Percentiles rank a stretch among this genome's conserved stretches.
phyloP scores from a whole-genome alignment of 2,329 filamentous ascomycete genomes.

The Talaromyces sp. region DNA sequence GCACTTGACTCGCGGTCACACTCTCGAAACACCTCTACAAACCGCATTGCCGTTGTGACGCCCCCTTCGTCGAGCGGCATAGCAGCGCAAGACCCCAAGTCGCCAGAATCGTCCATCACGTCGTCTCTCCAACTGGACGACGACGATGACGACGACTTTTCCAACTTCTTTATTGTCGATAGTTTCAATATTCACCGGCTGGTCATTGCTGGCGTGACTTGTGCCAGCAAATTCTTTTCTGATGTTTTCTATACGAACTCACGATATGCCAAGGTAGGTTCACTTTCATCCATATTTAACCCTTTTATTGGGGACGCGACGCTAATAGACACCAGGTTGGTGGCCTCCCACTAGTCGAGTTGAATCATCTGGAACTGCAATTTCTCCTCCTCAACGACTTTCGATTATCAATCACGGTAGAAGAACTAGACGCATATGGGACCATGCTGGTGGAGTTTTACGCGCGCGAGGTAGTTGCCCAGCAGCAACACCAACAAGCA shows the following conservation, averaged over 20 bases:
- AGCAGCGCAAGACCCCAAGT: conserved; percentile 28
- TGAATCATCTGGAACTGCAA: conserved; percentile 94
- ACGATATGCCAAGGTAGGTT: conserved; percentile 86
- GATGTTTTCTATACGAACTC: conserved; percentile 99
- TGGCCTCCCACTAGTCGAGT: conserved; percentile 80
- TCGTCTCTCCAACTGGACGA: conserved; percentile 32
- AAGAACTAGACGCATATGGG: conserved; percentile 93
- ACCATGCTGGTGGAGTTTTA: conserved; percentile 99
- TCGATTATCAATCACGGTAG: conserved; percentile 82
- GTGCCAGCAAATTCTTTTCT: conserved; percentile 98
- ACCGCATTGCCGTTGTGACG: conserved; percentile 27
- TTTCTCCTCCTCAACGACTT: conserved; percentile 96
- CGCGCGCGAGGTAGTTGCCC: conserved; percentile 76
- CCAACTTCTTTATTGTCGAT: conserved; percentile 87
- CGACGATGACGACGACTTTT: conserved; percentile 50
- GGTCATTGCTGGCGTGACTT: conserved; percentile 94
- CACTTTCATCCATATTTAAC: background rate
- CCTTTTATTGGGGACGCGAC: background rate
- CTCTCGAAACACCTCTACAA: conserved; percentile 13
- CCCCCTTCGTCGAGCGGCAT: conserved; percentile 31
- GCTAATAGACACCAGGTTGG: conserved; percentile 62
- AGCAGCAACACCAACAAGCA: conserved; percentile 23
- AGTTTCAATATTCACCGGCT: conserved; percentile 98
- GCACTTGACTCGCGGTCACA: conserved; percentile 2
- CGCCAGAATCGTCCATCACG: conserved; percentile 25